Evolutionary conservation across 148 eudicot species (phyloP).

Genomic region (Tetragonia tetragonoides): DNA sequence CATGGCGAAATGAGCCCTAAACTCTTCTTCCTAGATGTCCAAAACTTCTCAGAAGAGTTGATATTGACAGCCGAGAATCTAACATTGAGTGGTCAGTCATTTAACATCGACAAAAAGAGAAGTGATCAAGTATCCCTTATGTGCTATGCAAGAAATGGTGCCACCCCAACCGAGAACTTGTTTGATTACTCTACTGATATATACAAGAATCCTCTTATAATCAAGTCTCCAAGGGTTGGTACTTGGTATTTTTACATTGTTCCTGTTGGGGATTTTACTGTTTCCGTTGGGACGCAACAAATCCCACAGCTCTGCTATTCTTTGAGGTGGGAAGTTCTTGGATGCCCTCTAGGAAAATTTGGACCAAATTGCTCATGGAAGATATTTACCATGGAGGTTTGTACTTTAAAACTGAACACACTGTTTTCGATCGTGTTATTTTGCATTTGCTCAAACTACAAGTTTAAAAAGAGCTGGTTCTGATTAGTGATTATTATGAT

Average conservation of each 20-base stretch:
- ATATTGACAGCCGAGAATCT: background rate
- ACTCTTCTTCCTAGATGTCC: background rate
- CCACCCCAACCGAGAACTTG: background rate
- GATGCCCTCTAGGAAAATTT: background rate
- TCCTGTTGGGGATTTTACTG: background rate
- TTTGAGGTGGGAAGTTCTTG: background rate
- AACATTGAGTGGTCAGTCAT: background rate
- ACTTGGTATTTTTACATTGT: constrained; percentile 12
- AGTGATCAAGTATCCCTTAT: background rate
- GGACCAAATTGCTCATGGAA: background rate
- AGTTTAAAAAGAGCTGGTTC: background rate
- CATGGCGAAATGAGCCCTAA: background rate
- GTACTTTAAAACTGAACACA: background rate
- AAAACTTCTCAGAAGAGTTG: background rate
- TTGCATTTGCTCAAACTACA: too few relatives aligned
- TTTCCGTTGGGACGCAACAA: background rate
- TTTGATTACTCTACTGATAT: constrained; percentile 7
- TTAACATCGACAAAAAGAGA: background rate
- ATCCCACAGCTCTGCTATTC: background rate
- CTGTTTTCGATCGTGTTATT: too few relatives aligned
- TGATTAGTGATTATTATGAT: background rate
- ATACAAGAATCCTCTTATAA: background rate
- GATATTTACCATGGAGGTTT: background rate
- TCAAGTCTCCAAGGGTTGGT: constrained; percentile 2
- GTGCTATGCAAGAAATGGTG: constrained; percentile 11